A percentile compares a stretch with the other conserved stretches of the same genome.
Evolutionary conservation across 1,139 yeast genomes (phyloP).

Genomic region (Yamadazyma kanchanaburiensis): DNA sequence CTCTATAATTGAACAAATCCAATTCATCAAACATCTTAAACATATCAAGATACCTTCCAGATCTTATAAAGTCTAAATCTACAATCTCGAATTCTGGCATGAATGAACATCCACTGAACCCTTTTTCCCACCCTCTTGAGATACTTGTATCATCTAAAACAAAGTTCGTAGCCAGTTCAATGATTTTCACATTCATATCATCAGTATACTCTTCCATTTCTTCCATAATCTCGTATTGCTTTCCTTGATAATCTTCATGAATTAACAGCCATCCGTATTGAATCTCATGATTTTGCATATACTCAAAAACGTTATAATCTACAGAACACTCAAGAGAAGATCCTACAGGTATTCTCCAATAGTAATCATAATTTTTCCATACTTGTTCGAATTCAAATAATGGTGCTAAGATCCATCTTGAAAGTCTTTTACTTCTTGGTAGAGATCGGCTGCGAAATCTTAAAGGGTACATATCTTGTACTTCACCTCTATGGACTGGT

Average conservation of each 20-base stretch:
- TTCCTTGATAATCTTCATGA: slow-evolving; percentile 10
- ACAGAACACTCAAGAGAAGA: slow-evolving; percentile 55
- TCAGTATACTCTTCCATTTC: slow-evolving; percentile 8
- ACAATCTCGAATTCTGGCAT: slow-evolving; percentile 17
- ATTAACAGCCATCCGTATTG: slow-evolving; percentile 45
- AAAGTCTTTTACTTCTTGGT: slow-evolving; percentile 49
- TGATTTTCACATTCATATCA: slow-evolving; percentile 1
- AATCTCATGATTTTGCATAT: slow-evolving; percentile 49
- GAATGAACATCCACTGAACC: slow-evolving; percentile 12
- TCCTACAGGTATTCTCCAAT: slow-evolving; percentile 69
- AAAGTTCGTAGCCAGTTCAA: slow-evolving; percentile 3
- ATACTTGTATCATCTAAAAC: slow-evolving; percentile 10
- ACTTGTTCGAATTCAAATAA: slow-evolving; percentile 22
- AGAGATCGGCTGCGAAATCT: slow-evolving; percentile 2
- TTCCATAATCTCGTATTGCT: slow-evolving; percentile 12
- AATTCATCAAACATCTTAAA: slow-evolving; percentile 12
- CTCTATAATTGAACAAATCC: slow-evolving; percentile 13
- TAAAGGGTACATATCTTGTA: slow-evolving; percentile 2
- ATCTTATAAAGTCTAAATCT: slow-evolving; percentile 11
- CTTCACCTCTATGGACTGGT: slow-evolving; percentile 1
- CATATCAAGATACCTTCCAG: slow-evolving; percentile 11
- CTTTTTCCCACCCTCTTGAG: slow-evolving; percentile 2
- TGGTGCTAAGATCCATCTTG: slow-evolving; percentile 60
- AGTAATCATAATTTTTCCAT: slow-evolving; percentile 50
- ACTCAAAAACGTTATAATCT: slow-evolving; percentile 55